Percentiles rank a stretch among this genome's conserved stretches.
Evolutionary conservation across 805 yeast genomes (phyloP).

Genomic region (Candida montana): DNA sequence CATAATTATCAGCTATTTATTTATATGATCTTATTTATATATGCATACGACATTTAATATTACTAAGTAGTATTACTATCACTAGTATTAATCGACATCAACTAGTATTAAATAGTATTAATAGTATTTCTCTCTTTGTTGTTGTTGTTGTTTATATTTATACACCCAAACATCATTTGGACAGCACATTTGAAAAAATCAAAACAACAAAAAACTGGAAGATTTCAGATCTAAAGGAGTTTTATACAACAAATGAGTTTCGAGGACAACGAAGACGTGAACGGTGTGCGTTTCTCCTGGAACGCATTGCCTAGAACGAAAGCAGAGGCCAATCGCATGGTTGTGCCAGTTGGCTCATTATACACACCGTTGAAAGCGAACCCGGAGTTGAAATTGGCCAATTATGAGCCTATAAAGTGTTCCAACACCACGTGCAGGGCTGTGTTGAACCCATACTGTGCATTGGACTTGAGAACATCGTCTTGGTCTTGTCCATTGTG

Average conservation of each 20-base stretch:
- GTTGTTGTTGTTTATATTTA: too few species aligned
- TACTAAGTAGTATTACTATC: too few species aligned
- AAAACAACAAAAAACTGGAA: constrained; percentile 1
- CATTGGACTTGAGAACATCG: constrained; percentile 67
- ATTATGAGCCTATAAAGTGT: constrained; percentile 83
- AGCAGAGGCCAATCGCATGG: constrained; percentile 83
- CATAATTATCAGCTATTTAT: not conserved
- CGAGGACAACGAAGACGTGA: constrained; percentile 62
- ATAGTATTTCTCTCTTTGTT: too few species aligned
- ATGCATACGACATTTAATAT: too few species aligned
- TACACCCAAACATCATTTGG: constrained; percentile 6
- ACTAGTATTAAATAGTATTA: too few species aligned
- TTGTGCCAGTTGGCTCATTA: constrained; percentile 89
- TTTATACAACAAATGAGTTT: constrained; percentile 29
- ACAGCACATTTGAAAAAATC: constrained; percentile 6
- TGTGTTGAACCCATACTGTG: constrained; percentile 82
- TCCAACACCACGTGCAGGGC: constrained; percentile 74
- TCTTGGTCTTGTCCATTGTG: constrained; percentile 88
- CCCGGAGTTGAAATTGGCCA: constrained; percentile 70
- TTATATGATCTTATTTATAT: not conserved
- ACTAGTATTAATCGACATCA: too few species aligned
- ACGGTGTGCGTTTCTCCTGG: constrained; percentile 76
- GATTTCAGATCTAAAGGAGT: not conserved
- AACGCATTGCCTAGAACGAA: constrained; percentile 84
- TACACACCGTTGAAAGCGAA: constrained; percentile 89